These are phyloP conservation scores for Pseudogymnoascus sp. DNA, from an alignment of 2,329 filamentous ascomycete genomes.

Conservation along the genomic window DNA sequence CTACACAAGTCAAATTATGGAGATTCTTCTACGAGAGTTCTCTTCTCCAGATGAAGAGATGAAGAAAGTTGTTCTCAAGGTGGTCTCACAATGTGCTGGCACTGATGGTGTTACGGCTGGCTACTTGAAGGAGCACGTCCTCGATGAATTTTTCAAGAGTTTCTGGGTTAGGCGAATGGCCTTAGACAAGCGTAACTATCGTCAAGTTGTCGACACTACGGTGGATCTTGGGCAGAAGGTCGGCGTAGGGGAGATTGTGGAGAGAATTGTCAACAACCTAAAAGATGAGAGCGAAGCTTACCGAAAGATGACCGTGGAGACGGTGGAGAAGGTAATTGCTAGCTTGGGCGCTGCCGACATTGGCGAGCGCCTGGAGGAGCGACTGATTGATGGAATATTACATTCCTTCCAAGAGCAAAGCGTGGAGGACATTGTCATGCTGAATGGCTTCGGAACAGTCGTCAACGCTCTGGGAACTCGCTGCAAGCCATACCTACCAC, in stretches of 20 bases:
- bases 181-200: constrained; percentile 92
- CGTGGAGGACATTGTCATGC: constrained; percentile 88
- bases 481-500: constrained; percentile 92
- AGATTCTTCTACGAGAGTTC: constrained; percentile 92
- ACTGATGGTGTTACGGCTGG: constrained; percentile 91
- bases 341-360: constrained; percentile 91
- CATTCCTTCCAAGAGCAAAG: constrained; percentile 97
- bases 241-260: constrained; percentile 90
- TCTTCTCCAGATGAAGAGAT: constrained; percentile 97
- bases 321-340: constrained; percentile 91
- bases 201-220: constrained; percentile 95
- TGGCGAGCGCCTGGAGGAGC: constrained; percentile 82
- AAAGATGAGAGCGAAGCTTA: constrained; percentile 98
- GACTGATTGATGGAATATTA: constrained; percentile 88
- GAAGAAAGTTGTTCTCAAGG: constrained; percentile 98
- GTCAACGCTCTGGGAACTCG: constrained; percentile 89
- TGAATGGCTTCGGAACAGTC: constrained; percentile 96
- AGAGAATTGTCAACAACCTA: constrained; percentile 86
- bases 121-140: constrained; percentile 90
- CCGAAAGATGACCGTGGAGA: constrained; percentile 98
- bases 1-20: constrained; percentile 98
- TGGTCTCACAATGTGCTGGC: constrained; percentile 88
- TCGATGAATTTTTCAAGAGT: constrained; percentile 95
- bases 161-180: constrained; percentile 99
- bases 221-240: constrained; percentile 97